Conservation (phyloP, 75 land plant species). For the Adiantum capillusveneris region DNA sequence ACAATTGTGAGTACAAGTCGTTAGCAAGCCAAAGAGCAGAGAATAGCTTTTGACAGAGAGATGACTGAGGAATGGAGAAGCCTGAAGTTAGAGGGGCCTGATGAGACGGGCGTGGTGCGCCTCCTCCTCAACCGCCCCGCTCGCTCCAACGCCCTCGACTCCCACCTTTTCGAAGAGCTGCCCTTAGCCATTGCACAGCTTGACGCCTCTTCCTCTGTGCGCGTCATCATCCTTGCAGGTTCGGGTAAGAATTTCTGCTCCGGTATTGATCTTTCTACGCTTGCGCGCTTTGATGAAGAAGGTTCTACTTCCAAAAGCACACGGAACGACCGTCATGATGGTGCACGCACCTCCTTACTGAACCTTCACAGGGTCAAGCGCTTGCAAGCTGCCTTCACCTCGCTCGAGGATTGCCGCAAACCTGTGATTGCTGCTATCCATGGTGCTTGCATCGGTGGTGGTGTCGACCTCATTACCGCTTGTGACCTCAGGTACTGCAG, state of each 20-base stretch:
- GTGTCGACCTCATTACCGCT: conserved; percentile 69
- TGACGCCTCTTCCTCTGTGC: conserved; percentile 53
- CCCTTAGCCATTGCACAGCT: conserved; percentile 60
- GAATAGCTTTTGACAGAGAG: too few species aligned
- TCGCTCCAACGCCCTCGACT: conserved; percentile 63
- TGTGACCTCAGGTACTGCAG: conserved; percentile 82
- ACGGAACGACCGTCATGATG: conserved; percentile 15
- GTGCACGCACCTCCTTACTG: conserved; percentile 23
- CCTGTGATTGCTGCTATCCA: conserved; percentile 82
- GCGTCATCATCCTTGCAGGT: conserved; percentile 59
- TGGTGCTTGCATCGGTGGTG: conserved; percentile 90
- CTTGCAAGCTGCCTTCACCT: conserved; percentile 63
- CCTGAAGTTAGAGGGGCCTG: conserved; percentile 14
- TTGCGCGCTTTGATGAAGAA: conserved; percentile 9
- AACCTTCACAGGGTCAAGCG: conserved; percentile 41
- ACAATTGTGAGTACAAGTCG: too few species aligned
- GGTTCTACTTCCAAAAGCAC: background rate
- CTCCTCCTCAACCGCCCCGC: conserved; percentile 65
- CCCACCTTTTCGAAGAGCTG: conserved; percentile 53
- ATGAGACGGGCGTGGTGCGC: conserved; percentile 36
- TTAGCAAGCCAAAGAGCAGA: too few species aligned
- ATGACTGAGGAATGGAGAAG: conserved; percentile 18
- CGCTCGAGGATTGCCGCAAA: conserved; percentile 79
- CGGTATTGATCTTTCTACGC: conserved; percentile 69
- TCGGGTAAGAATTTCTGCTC: conserved; percentile 72